Conservation (phyloP, 2,329 filamentous ascomycete species). For the Colletotrichum lini region DNA sequence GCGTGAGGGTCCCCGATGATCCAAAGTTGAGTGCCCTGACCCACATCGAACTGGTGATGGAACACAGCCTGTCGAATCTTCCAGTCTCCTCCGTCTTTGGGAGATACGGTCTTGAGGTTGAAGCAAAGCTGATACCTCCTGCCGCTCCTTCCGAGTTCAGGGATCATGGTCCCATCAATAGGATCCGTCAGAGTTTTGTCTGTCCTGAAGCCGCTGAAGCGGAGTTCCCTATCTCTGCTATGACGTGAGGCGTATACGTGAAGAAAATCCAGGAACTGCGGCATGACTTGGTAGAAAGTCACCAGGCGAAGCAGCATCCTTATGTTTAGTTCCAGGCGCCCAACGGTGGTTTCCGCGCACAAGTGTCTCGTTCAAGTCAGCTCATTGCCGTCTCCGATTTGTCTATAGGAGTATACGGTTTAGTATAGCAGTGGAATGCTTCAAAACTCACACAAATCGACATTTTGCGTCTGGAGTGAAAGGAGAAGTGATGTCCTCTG, state of each 20-base stretch:
- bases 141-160: slow-evolving; percentile 51
- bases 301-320: slow-evolving; percentile 44
- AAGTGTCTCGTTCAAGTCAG: not conserved
- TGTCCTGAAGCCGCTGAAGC: slow-evolving; percentile 55
- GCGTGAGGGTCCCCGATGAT: slow-evolving; percentile 54
- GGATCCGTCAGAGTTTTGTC: slow-evolving; percentile 47
- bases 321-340: not conserved
- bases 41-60: slow-evolving; percentile 58
- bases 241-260: slow-evolving; percentile 51
- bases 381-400: not conserved
- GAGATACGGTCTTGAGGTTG: slow-evolving; percentile 50
- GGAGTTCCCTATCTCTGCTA: slow-evolving; percentile 48
- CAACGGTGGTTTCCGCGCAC: not conserved
- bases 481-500: not conserved
- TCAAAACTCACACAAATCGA: slow-evolving; percentile 13
- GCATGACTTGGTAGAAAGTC: slow-evolving; percentile 57
- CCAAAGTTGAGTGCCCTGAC: slow-evolving; percentile 55
- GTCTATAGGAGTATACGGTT: not conserved
- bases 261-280: slow-evolving; percentile 56
- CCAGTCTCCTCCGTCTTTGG: slow-evolving; percentile 47
- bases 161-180: slow-evolving; percentile 35
- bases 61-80: slow-evolving; percentile 55
- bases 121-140: slow-evolving; percentile 54
- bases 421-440: not conserved
- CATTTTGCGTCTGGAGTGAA: not conserved